Evolutionary conservation across 2,329 filamentous ascomycete genomes (phyloP).

Genomic region (Fusarium nisikadoi): DNA sequence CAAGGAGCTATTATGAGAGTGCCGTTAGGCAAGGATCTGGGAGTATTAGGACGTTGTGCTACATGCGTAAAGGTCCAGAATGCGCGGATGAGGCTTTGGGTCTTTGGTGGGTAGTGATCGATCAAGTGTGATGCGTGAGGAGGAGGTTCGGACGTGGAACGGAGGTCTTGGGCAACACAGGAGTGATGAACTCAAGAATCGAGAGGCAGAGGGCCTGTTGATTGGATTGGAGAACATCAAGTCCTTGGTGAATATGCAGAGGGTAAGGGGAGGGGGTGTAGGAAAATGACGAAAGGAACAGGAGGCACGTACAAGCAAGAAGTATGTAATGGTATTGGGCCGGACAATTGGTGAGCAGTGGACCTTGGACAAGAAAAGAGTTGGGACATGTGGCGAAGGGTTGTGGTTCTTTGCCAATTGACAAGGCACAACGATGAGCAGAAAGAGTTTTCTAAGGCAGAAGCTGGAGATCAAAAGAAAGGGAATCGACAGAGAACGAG

Average conservation of each 20-base stretch:
- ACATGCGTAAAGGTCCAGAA: background rate
- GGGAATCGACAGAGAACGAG: conserved; percentile 10
- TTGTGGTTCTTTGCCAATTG: conserved; percentile 21
- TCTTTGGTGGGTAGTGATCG: background rate
- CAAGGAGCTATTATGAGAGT: background rate
- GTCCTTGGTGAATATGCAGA: background rate
- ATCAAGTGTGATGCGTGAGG: background rate
- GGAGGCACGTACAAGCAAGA: conserved; percentile 30
- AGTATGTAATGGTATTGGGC: conserved; percentile 15
- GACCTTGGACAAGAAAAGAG: conserved; percentile 14
- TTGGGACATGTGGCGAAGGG: conserved; percentile 20
- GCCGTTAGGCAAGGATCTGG: background rate
- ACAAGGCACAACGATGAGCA: conserved; percentile 30
- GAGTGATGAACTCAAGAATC: conserved; percentile 7
- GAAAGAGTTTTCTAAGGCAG: conserved; percentile 18
- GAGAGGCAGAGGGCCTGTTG: conserved; percentile 14
- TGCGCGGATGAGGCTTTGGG: background rate
- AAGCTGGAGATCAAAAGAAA: conserved; percentile 5
- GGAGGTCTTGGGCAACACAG: background rate
- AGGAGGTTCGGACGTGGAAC: conserved; percentile 3
- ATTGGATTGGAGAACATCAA: conserved; percentile 1
- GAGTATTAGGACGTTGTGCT: background rate
- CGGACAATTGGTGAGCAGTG: conserved; percentile 14
- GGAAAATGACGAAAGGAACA: conserved; percentile 18
- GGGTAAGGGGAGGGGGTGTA: background rate